Evolutionary conservation across 78 protist species (phyloP).

Genomic region (Dictyostelium capitatum): DNA sequence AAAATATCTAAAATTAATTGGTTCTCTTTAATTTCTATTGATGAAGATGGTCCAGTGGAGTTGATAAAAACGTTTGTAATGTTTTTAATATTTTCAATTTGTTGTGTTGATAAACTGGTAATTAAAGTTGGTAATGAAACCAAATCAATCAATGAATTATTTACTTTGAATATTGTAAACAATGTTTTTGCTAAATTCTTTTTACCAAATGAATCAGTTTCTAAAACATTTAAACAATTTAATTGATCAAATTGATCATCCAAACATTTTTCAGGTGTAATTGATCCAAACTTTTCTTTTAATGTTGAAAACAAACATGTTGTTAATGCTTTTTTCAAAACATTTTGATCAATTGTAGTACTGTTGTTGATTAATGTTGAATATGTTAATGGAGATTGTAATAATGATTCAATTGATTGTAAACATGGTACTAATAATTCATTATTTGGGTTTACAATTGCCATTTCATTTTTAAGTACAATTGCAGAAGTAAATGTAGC

Average conservation of each 20-base stretch:
- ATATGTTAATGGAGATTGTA: neutral
- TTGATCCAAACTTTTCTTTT: slow-evolving; percentile 7
- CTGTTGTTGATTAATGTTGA: too few species aligned
- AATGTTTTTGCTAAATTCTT: neutral
- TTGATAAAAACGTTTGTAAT: neutral
- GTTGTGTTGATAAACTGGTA: neutral
- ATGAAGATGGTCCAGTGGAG: neutral
- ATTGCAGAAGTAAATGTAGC: neutral
- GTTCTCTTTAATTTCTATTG: neutral
- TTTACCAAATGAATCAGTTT: neutral
- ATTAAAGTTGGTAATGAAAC: neutral
- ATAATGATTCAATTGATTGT: slow-evolving; percentile 18
- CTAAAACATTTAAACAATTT: too few species aligned
- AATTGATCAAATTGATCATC: too few species aligned
- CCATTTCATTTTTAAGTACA: neutral
- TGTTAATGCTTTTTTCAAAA: neutral
- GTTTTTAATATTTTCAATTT: neutral
- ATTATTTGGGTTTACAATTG: slow-evolving; percentile 10
- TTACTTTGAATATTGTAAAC: neutral
- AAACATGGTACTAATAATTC: neutral
- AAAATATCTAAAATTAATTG: slow-evolving; percentile 1
- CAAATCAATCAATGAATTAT: neutral
- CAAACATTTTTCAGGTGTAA: neutral
- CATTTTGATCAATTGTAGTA: neutral
- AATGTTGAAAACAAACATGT: neutral